Base-by-base conservation (phyloP, 306 rosid genomes). In the Parietaria judaica region DNA sequence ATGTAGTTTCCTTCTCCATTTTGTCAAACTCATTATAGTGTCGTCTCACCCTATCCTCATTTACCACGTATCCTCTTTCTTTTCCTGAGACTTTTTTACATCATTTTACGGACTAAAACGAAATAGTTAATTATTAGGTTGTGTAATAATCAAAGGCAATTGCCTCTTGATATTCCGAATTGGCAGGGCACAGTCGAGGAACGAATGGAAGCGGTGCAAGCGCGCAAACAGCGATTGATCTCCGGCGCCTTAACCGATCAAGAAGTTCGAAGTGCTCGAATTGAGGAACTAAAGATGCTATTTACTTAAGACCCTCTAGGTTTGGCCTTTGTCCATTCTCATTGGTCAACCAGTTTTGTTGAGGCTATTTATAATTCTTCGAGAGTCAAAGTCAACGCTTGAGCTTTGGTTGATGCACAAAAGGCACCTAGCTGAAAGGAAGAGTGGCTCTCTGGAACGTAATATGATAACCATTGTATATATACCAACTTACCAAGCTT, bases 141-240 rank as follows among this genome's bases (percentile, higher is more conserved):
- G 31, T 23, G 31, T 23, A 23, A 23, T 23, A 0, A 23, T 23
- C 31, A 2, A 23, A 23, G 31, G 31, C 31, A 23, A 23, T 23
- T 23, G 31, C 31, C 31, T 52, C 60, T 53, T 55, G 54, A 54
- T 76, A 50, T 52, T 51, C 58, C 64, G 53, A 34, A 43, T 67
- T 69, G 66, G 71, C 86, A 92, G 96, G 96, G 95, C 60, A 82
- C 95, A 3, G 96, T 88, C 34, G 98, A 88, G 82, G 92, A 92
- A 78, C 77, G 90, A 70, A 92, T 88, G 96, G 96, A 88, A 77
- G 98, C 92, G 50, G 98, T 91, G 44, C 92, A 88, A 79, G 98
- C 95, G 6, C 87, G 96, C 39, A 91, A 86, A 66, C 96, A 88
- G 73, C 83, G 84, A 62, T 52, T 92, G 84, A 91, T 91, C 72